Base-by-base conservation (phyloP, 2,329 filamentous ascomycete genomes). In the Fusarium annulatum region DNA sequence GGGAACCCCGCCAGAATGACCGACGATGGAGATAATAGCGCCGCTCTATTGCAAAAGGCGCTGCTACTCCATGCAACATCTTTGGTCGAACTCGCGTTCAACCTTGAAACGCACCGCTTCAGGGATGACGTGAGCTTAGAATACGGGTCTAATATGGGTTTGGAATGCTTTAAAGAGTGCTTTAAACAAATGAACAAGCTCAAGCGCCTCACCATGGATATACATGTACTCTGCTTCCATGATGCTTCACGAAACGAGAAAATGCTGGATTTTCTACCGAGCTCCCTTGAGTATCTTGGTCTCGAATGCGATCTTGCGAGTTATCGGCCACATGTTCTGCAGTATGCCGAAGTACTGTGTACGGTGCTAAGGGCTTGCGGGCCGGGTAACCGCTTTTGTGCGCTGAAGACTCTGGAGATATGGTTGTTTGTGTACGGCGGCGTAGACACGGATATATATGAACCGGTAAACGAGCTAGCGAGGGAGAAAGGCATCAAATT, bases 391-490 rank as follows among this genome's bases (percentile, higher is more conserved):
- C 51, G 9, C 3, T 5, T 55, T 3, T 5, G 19, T 16, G 19
- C 3, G 5, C 9, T 55, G 19, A 28, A 41, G n/a, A 55, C 23
- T 28, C 10, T 55, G 0, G 34, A 41, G 19, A 1, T 41, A 28
- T 41, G 19, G 3, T 14, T 55, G 19, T 12, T 0, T 30, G 28
- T 30, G 28, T 30, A 10, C 3, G 28, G 28, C 9, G 28, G 28
- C 28, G 11, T 30, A 30, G 9, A 30, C 9, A 30, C 10, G 11
- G 28, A 30, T 30, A 3, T 18, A 21, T 55, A n/a, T 18, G 5
- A 55, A 1, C 34, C 51, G 2, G 23, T 55, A 0, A 28, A 7
- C 0, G 19, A 28, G 0, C 8, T 55, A 9, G 34, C 51, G 19
- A 7, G 19, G 19, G 23, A 53, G 0, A 53, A 16, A 1, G 51